phyloP scores from a whole-genome alignment of 495 filamentous ascomycete genomes.

The Extremus antarcticus region DNA sequence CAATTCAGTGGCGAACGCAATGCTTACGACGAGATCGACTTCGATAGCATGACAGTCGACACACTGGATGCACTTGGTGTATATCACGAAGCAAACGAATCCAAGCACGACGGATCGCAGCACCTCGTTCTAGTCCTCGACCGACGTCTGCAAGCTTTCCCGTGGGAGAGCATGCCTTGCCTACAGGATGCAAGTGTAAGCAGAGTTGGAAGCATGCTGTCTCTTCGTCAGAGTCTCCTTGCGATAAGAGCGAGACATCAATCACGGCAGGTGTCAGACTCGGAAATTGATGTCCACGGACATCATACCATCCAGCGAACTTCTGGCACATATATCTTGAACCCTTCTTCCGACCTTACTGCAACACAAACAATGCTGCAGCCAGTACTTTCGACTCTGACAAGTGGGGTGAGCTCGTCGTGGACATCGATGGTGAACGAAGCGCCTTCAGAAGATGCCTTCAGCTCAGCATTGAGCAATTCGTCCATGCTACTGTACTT shows the following conservation, averaged over 20 bases:
- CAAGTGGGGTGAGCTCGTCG: slow-evolving; percentile 12
- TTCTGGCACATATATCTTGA: slow-evolving; percentile 75
- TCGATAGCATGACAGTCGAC: slow-evolving; percentile 70
- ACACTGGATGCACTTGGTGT: slow-evolving; percentile 66
- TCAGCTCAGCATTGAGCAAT: slow-evolving; percentile 48
- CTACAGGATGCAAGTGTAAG: slow-evolving; percentile 69
- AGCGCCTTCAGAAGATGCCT: slow-evolving; percentile 65
- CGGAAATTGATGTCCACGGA: neutral
- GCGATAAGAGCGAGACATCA: slow-evolving; percentile 15
- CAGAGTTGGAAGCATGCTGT: slow-evolving; percentile 70
- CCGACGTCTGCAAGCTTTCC: slow-evolving; percentile 77
- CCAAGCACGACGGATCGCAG: slow-evolving; percentile 27
- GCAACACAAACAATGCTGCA: slow-evolving; percentile 70
- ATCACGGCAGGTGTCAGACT: slow-evolving; percentile 28
- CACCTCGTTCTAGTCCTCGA: slow-evolving; percentile 93
- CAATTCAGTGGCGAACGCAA: slow-evolving; percentile 95
- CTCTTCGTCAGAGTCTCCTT: slow-evolving; percentile 59
- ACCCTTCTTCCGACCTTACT: slow-evolving; percentile 69
- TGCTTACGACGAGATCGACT: slow-evolving; percentile 95
- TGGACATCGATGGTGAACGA: slow-evolving; percentile 57
- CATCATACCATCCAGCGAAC: slow-evolving; percentile 39
- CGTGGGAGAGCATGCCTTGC: slow-evolving; percentile 91
- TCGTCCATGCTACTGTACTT: slow-evolving; percentile 78
- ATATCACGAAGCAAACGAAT: slow-evolving; percentile 52
- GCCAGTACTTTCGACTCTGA: slow-evolving; percentile 43